Evolutionary conservation across 352 stramenopile species (phyloP), one percentile per base, ranked within the genome.

Genomic region (Phytophthora rubi): DNA sequence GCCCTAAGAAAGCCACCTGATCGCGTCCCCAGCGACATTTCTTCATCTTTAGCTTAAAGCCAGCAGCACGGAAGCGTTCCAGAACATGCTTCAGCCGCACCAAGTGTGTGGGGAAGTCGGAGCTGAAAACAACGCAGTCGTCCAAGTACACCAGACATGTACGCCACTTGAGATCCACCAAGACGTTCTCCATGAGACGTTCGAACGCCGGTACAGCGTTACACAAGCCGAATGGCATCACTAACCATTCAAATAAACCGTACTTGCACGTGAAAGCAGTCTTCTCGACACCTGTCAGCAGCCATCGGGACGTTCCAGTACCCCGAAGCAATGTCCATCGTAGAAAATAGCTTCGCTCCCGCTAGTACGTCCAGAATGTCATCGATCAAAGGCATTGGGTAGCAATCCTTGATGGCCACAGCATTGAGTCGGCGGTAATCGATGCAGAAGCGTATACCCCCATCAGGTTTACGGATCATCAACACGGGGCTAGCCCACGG

Each of bases 401-500:
- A 60, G 26, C 62, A 59, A 16, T 65, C 62, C 6, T 64, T 59
- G 6, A 59, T 16, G 1, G 54, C 64, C 7, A 70, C 26, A 0
- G 62, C 23, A 12, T 70, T 70, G 10, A 70, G 16, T 6, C 16
- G 9, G 0, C 55, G 21, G 12, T 70, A 70, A 28, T 70, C 62
- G 16, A 70, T 70, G 10, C 62, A 64, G n/a, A 70, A 64, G 0
- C 47, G 62, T n/a, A 69, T 59, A 2, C 62, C 62, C 8, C 47
- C 62, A 23, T 48, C 15, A 3, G 15, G 42, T 7, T 48, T 48
- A 12, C 42, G 42, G 0, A 48, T 48, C 42, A 64, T 63, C 0
- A 70, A 10, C 26, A 30, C 3, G 26, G 26, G 26, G 26, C 26
- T 30, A 30, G 26, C 26, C 26, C 26, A 30, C 2, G 26, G 26